Evolutionary conservation across 1,284 basidiomycete genomes (phyloP).

Genomic region (Marasmius tenuissimus): DNA sequence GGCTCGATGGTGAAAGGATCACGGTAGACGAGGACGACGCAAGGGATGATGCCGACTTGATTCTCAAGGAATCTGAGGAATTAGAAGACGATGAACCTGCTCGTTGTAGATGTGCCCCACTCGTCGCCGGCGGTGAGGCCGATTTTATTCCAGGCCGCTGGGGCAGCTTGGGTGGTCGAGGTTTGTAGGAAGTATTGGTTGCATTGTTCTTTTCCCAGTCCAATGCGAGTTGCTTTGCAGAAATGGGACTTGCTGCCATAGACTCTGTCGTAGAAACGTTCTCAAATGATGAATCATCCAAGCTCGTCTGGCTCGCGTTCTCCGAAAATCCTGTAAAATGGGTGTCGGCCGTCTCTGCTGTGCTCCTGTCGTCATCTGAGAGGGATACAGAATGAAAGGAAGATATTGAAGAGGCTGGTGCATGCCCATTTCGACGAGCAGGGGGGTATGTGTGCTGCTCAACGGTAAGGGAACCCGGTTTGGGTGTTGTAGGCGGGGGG

Average conservation of each 20-base stretch:
- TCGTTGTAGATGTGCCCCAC: constrained; percentile 19
- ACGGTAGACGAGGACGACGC: constrained; percentile 15
- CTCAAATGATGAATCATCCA: constrained; percentile 67
- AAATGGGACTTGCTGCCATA: constrained; percentile 39
- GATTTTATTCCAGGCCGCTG: constrained; percentile 41
- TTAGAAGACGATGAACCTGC: constrained; percentile 29
- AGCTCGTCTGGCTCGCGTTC: constrained; percentile 52
- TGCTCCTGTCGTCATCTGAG: constrained; percentile 59
- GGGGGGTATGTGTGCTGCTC: constrained; percentile 59
- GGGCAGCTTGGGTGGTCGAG: constrained; percentile 55
- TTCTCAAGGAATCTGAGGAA: constrained; percentile 22
- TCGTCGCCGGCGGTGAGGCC: constrained; percentile 17
- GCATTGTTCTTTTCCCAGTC: constrained; percentile 46
- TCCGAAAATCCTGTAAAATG: constrained; percentile 29
- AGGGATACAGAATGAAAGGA: constrained; percentile 81
- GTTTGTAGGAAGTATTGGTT: constrained; percentile 22
- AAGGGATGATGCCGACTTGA: constrained; percentile 22
- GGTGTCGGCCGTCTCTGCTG: constrained; percentile 35
- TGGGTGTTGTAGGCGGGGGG: constrained; percentile 39
- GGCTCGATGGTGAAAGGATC: constrained; percentile 25
- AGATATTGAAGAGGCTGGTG: constrained; percentile 67
- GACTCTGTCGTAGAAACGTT: constrained; percentile 53
- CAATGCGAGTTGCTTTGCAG: constrained; percentile 32
- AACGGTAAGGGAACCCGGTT: constrained; percentile 45
- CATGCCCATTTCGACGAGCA: constrained; percentile 43